phyloP scores from a whole-genome alignment of 148 eudicot species.

The Amaranthus hypochondriacus region DNA sequence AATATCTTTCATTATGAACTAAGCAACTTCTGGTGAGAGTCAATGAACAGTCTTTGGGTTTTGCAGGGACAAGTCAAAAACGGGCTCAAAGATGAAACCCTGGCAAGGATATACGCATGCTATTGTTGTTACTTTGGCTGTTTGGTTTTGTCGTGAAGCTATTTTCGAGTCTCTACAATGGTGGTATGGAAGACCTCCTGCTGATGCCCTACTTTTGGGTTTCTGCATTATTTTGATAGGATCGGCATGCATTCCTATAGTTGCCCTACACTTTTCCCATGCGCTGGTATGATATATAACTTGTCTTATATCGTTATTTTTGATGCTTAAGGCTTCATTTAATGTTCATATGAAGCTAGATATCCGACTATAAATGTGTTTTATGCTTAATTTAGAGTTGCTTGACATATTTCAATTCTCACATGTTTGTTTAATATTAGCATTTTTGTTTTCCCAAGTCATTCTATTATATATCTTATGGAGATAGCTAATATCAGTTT shows the following conservation, averaged over 20 bases:
- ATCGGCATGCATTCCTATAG: conserved; percentile 84
- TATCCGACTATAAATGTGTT: not conserved
- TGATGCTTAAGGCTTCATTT: conserved; percentile 3
- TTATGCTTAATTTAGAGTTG: not conserved
- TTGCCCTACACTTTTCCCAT: conserved; percentile 89
- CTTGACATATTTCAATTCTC: not conserved
- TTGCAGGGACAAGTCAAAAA: conserved; percentile 76
- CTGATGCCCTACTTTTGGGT: conserved; percentile 92
- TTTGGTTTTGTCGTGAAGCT: conserved; percentile 97
- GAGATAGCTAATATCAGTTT: not conserved
- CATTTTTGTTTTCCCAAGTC: not conserved
- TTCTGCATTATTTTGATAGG: conserved; percentile 81
- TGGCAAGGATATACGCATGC: conserved; percentile 94
- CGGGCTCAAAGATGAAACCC: conserved; percentile 89
- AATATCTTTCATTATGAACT: conserved; percentile 6
- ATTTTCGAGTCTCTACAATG: conserved; percentile 97
- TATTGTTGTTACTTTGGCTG: conserved; percentile 72
- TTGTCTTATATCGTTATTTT: not conserved
- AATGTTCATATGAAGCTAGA: not conserved
- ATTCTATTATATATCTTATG: not conserved
- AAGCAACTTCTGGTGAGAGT: conserved; percentile 13
- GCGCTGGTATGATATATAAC: conserved; percentile 53
- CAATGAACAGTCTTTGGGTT: conserved; percentile 16
- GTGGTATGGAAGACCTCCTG: conserved; percentile 94
- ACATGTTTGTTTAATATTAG: not conserved